Evolutionary conservation across 306 rosid species (phyloP), one percentile per base, ranked within the genome.

Genomic region (Leucaena leucocephala): DNA sequence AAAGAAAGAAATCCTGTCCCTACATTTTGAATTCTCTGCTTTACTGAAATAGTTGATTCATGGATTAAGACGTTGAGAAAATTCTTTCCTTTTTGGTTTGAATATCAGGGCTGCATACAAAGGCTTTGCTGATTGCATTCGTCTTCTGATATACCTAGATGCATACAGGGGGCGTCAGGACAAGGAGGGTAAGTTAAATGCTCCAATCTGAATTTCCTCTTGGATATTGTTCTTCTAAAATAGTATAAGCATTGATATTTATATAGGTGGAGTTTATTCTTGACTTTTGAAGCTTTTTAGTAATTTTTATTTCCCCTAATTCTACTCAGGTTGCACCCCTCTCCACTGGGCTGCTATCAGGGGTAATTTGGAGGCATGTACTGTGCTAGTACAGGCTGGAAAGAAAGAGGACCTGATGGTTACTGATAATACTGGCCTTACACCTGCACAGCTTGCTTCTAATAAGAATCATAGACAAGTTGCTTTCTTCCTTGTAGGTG

Each of bases 401-500:
- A 96, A 96, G 89, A 93, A 88, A 85, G 99, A 96, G 83, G 98
- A 96, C 89, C 81, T 96, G 87, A 75, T 89, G 80, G 84, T 96
- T 83, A 89, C 99, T 4, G 98, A 96, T 78, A 93, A 93, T 79
- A 90, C 96, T 80, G 99, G 99, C 88, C 96, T 96, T 69, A 93
- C 99, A 39, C 96, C 99, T 36, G 99, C 98, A 42, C 99, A 96
- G 77, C 99, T 96, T 71, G 98, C 99, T 66, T 85, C 99, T 39
- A 94, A 96, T 82, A 96, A 93, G 89, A 92, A 85, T 82, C 99
- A 96, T 85, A 88, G 96, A 93, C 99, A 91, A 84, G 98, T 96
- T 86, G 99, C 99, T 38, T 93, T 96, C 89, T 96, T 96, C 91
- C 99, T 96, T 79, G 99, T 96, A 91, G 76, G 99, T 95, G 83